phyloP scores from a whole-genome alignment of 495 filamentous ascomycete species.

The Corynascus novoguineensis region DNA sequence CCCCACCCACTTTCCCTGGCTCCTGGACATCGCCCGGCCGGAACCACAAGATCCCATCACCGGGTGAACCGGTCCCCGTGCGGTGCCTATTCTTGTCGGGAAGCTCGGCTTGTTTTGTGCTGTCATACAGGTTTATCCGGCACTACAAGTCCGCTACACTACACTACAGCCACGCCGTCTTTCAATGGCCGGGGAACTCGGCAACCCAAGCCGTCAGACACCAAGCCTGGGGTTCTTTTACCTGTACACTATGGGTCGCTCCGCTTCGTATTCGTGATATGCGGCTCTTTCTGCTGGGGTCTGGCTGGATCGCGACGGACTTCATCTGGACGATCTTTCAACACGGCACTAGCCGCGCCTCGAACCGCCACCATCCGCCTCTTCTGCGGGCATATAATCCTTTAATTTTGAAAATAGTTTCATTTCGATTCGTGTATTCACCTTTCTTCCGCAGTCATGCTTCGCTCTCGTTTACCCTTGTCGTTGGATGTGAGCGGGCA shows the following conservation, averaged over 20 bases:
- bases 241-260: background rate
- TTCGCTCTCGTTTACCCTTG: background rate
- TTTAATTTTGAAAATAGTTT: background rate
- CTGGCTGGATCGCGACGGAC: conserved; percentile 1
- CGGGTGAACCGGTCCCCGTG: background rate
- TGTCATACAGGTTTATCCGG: too few relatives aligned
- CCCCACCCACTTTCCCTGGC: conserved; percentile 1
- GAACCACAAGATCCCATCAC: background rate
- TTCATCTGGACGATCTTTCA: background rate
- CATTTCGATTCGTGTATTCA: conserved; percentile 7
- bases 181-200: background rate
- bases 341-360: background rate
- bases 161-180: conserved; percentile 2
- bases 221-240: background rate
- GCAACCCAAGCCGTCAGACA: background rate
- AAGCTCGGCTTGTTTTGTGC: background rate
- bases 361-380: background rate
- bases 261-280: conserved; percentile 1
- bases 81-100: background rate
- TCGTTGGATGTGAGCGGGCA: too few relatives aligned
- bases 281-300: background rate
- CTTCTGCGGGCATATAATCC: background rate
- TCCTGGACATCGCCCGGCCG: background rate
- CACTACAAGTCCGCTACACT: conserved; percentile 1
- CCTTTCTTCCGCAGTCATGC: background rate